Evolutionary conservation across 1,284 basidiomycete species (phyloP).

Genomic region (Irpex rosettiformis): DNA sequence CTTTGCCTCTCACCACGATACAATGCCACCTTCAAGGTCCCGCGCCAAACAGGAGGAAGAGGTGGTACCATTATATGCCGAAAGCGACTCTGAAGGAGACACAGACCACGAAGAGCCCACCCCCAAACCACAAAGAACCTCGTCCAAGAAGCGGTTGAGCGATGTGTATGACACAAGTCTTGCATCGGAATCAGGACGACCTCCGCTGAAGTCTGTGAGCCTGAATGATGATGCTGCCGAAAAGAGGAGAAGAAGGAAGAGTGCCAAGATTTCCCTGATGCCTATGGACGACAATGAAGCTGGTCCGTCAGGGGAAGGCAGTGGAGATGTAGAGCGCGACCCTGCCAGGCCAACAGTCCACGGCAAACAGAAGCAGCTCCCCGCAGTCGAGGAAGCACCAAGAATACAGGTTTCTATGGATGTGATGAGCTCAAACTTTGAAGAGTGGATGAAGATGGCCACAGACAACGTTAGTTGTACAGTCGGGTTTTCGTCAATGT

Average conservation of each 20-base stretch:
- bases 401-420: constrained; percentile 65
- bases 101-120: constrained; percentile 25
- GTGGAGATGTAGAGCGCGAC: constrained; percentile 33
- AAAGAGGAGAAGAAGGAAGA: constrained; percentile 72
- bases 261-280: constrained; percentile 45
- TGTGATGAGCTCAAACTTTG: constrained; percentile 86
- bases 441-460: constrained; percentile 99
- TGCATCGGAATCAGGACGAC: constrained; percentile 42
- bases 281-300: constrained; percentile 44
- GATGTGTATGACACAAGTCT: constrained; percentile 53
- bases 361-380: constrained; percentile 58
- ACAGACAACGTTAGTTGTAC: constrained; percentile 85
- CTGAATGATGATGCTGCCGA: constrained; percentile 81
- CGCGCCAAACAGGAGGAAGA: constrained; percentile 14
- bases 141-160: constrained; percentile 58
- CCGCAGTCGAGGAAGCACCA: constrained; percentile 56
- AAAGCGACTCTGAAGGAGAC: constrained; percentile 28
- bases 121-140: constrained; percentile 20
- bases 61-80: constrained; percentile 18
- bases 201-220: constrained; percentile 54
- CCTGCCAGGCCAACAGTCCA: constrained; percentile 35
- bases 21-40: constrained; percentile 27
- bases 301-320: constrained; percentile 46
- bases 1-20: constrained; percentile 14
- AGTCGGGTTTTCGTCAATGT: background rate